Evolutionary conservation across 106 monocot species (phyloP).

Genomic region (Cymbidium sinense): DNA sequence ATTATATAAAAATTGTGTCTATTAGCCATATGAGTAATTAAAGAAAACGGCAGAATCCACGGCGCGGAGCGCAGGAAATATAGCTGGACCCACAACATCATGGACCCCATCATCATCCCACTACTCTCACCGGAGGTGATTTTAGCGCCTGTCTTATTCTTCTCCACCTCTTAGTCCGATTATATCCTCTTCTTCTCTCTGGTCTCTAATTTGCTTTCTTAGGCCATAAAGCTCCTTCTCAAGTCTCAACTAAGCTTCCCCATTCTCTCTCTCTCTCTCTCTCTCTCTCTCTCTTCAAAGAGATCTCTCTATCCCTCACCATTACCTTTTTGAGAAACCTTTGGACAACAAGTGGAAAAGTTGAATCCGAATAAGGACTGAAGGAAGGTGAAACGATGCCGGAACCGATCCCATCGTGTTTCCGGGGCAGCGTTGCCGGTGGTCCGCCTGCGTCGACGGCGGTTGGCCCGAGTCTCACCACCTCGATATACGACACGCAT

Average conservation of each 20-base stretch:
- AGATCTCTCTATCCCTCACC: not conserved
- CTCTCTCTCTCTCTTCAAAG: not conserved
- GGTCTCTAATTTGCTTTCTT: not conserved
- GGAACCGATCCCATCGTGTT: slow-evolving; percentile 34
- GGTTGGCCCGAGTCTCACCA: slow-evolving; percentile 29
- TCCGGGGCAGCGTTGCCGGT: slow-evolving; percentile 19
- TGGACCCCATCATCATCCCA: not conserved
- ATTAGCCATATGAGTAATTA: too few species aligned
- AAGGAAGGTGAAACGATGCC: slow-evolving; percentile 19
- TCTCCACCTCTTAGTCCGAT: not conserved
- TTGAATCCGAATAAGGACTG: not conserved
- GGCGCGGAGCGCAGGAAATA: not conserved
- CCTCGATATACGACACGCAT: slow-evolving; percentile 60
- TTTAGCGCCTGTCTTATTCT: not conserved
- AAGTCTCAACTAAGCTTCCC: not conserved
- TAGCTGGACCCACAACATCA: not conserved
- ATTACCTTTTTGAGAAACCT: not conserved
- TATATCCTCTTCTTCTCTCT: not conserved
- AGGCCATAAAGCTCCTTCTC: not conserved
- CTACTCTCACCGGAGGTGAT: not conserved
- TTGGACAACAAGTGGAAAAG: not conserved
- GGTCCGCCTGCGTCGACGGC: slow-evolving; percentile 11
- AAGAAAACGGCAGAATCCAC: not conserved
- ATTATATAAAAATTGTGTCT: too few species aligned
- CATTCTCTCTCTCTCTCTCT: not conserved